Base-by-base conservation (phyloP, 495 filamentous ascomycete species). In the Sporormia fimetaria region DNA sequence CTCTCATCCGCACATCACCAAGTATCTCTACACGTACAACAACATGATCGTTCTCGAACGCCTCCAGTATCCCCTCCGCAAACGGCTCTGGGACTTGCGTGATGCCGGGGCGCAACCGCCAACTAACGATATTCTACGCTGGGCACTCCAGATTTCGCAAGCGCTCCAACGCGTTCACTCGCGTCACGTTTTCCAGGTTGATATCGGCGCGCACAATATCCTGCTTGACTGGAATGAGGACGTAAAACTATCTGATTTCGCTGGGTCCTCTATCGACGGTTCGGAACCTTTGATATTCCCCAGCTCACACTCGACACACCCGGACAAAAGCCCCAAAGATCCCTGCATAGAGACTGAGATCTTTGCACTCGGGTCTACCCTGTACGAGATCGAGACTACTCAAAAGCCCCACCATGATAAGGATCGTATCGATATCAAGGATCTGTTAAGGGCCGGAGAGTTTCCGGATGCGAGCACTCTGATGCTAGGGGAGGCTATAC, bases 361-460 rank as follows among this genome's bases (percentile, higher is more conserved):
- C 20, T 59, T 59, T 34, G 55, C 51, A 36, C 42, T 57, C 24
- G 56, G 56, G 34, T 55, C 51, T 23, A 49, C 48, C 44, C 44
- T 59, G 25, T 59, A 55, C 35, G 47, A 57, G 36, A 57, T 59
- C 1, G 31, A 55, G 32, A 42, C 43, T 14, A 43, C 49, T 16
- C 35, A 33, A 26, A 47, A 46, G 37, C 54, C 46, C 32, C 57
- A 47, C 40, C 37, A 55, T 17, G 52, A 47, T 30, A 30, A 30
- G 16, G 16, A 15, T 15, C n/a, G 16, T 3, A 30, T 12, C n/a
- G 28, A 30, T 3, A 30, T 30, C 10, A 11, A 30, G 3, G 28
- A 30, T 12, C 16, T 30, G 28, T 30, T 30, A 11, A 11, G 28
- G 28, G 28, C 28, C n/a, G 28, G 10, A 30, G 28, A 30, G n/a